Evolutionary conservation across 164 flowering plant species (phyloP).

Genomic region (Tetracentron sinense): DNA sequence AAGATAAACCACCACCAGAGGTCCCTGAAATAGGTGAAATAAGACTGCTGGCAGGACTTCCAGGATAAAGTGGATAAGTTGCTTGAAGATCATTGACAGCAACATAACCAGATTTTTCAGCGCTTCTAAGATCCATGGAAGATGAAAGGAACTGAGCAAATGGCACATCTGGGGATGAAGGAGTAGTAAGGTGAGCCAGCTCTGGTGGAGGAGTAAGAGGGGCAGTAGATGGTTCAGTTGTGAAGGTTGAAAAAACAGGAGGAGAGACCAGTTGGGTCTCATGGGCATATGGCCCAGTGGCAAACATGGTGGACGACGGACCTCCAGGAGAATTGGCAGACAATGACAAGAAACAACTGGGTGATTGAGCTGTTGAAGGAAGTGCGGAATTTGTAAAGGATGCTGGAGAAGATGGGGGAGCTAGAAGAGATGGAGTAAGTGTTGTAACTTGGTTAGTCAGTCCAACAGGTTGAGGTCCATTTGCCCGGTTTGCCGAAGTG

Average conservation of each 20-base stretch:
- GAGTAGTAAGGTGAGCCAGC: slow-evolving; percentile 53
- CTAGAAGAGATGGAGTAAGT: slow-evolving; percentile 46
- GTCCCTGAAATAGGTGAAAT: slow-evolving; percentile 59
- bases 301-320: slow-evolving; percentile 43
- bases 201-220: slow-evolving; percentile 72
- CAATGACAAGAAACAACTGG: slow-evolving; percentile 37
- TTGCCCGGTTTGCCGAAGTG: slow-evolving; percentile 19
- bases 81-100: slow-evolving; percentile 39
- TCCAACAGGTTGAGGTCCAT: slow-evolving; percentile 15
- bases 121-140: slow-evolving; percentile 35
- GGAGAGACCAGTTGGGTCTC: slow-evolving; percentile 74
- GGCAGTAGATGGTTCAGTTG: slow-evolving; percentile 75
- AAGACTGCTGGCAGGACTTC: slow-evolving; percentile 54
- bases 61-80: slow-evolving; percentile 37
- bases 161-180: slow-evolving; percentile 79
- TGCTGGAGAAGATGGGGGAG: slow-evolving; percentile 79
- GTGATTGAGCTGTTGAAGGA: slow-evolving; percentile 54
- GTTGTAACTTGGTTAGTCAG: slow-evolving; percentile 23
- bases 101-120: background rate
- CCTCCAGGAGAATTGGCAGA: slow-evolving; percentile 42
- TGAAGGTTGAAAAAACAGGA: slow-evolving; percentile 60
- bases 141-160: slow-evolving; percentile 62
- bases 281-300: slow-evolving; percentile 67
- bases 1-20: slow-evolving; percentile 63
- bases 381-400: slow-evolving; percentile 60